phyloP scores from a whole-genome alignment of 1,284 basidiomycete species.

The Puccinia coronata region DNA sequence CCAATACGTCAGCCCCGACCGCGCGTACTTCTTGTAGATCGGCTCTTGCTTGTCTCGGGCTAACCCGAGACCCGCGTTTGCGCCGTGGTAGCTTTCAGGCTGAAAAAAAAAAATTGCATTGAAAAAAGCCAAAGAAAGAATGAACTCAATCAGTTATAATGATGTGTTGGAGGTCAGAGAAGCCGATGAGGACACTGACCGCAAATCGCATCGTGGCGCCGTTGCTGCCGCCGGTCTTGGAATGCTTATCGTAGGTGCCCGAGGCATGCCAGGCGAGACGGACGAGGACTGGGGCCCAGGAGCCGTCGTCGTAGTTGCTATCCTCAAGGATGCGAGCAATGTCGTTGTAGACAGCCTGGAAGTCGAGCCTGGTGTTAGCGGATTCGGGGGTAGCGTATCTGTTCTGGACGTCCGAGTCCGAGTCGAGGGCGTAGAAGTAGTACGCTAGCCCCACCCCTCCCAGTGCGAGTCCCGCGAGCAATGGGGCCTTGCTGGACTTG shows the following conservation, averaged over 20 bases:
- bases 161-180: too few species aligned
- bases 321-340: slow-evolving; percentile 30
- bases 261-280: slow-evolving; percentile 69
- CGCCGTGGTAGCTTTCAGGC: slow-evolving; percentile 56
- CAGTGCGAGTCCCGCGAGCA: slow-evolving; percentile 1
- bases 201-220: slow-evolving; percentile 56
- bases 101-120: neutral
- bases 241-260: slow-evolving; percentile 52
- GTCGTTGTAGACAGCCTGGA: slow-evolving; percentile 44
- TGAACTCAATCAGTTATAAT: slow-evolving; percentile 5
- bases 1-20: slow-evolving; percentile 53
- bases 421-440: slow-evolving; percentile 29
- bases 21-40: slow-evolving; percentile 54
- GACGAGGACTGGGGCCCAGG: slow-evolving; percentile 83
- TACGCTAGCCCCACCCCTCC: slow-evolving; percentile 30
- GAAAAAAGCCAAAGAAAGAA: too few species aligned
- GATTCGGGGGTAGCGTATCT: slow-evolving; percentile 35
- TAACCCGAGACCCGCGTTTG: slow-evolving; percentile 51
- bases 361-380: slow-evolving; percentile 33
- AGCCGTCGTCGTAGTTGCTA: slow-evolving; percentile 67
- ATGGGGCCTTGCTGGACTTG: slow-evolving; percentile 20
- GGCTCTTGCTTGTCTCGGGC: slow-evolving; percentile 53
- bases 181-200: neutral
- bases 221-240: slow-evolving; percentile 53
- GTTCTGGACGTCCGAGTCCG: slow-evolving; percentile 14